Evolutionary conservation across 768 basidiomycete species (phyloP).

Genomic region (Mycena kentingensis): DNA sequence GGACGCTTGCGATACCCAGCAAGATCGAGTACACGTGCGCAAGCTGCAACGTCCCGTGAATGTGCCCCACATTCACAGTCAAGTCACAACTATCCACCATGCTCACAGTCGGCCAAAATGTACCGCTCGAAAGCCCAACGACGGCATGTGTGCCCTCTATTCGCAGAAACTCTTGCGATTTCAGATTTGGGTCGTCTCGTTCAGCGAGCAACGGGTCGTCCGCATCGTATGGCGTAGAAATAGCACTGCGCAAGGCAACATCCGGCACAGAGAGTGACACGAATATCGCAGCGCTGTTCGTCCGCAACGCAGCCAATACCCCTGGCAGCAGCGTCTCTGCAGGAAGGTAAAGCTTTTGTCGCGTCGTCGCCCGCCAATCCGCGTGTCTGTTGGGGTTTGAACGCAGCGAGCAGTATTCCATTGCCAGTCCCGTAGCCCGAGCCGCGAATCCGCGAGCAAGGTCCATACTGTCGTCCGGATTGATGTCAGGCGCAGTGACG

Average conservation of each 20-base stretch:
- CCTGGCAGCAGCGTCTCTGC: slow-evolving; percentile 52
- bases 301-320: slow-evolving; percentile 36
- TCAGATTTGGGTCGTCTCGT: slow-evolving; percentile 48
- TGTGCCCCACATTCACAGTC: slow-evolving; percentile 51
- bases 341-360: slow-evolving; percentile 58
- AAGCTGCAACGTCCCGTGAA: slow-evolving; percentile 57
- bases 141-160: slow-evolving; percentile 25
- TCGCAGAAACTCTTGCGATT: slow-evolving; percentile 47
- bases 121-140: slow-evolving; percentile 18
- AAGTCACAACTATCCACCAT: slow-evolving; percentile 46
- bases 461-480: slow-evolving; percentile 65
- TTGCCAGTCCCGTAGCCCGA: slow-evolving; percentile 49
- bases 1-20: slow-evolving; percentile 58
- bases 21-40: slow-evolving; percentile 71
- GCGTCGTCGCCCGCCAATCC: slow-evolving; percentile 41
- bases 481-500: slow-evolving; percentile 79
- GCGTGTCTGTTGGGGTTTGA: slow-evolving; percentile 40
- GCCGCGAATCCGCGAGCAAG: slow-evolving; percentile 71
- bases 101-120: slow-evolving; percentile 24
- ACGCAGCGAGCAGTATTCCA: slow-evolving; percentile 58
- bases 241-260: slow-evolving; percentile 57
- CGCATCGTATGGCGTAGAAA: slow-evolving; percentile 66
- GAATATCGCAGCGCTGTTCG: slow-evolving; percentile 42
- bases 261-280: slow-evolving; percentile 49
- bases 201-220: slow-evolving; percentile 65